Percentiles rank a stretch among this genome's conserved stretches.
Conservation (phyloP, 2,329 filamentous ascomycete species). For the Aspergillus neoniger region DNA sequence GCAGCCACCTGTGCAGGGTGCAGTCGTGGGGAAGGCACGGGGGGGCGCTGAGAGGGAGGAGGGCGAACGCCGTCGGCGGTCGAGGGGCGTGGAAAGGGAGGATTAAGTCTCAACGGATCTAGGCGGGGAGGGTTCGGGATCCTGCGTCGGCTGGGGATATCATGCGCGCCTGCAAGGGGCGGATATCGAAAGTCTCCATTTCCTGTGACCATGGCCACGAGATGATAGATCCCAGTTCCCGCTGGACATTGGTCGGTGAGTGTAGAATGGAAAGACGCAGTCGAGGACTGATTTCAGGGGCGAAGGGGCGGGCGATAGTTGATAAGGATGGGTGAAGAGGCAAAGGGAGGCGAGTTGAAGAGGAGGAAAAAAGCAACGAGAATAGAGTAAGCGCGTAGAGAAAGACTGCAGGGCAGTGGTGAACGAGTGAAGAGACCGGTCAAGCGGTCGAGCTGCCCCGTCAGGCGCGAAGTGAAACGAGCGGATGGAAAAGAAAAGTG, state of each 20-base stretch:
- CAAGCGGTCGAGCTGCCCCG: slow-evolving; percentile 12
- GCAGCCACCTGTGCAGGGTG: slow-evolving; percentile 16
- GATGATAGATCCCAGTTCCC: slow-evolving; percentile 33
- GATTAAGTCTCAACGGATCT: slow-evolving; percentile 33
- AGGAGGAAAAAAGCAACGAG: slow-evolving; percentile 3
- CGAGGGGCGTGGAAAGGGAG: slow-evolving; percentile 28
- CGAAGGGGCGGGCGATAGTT: not conserved
- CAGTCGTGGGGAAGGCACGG: slow-evolving; percentile 21
- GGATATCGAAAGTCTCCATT: slow-evolving; percentile 41
- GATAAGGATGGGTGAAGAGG: not conserved
- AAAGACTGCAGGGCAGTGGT: slow-evolving; percentile 12
- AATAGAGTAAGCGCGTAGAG: slow-evolving; percentile 7
- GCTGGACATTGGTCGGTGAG: slow-evolving; percentile 45
- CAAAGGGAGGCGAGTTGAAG: not conserved
- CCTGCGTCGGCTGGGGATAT: slow-evolving; percentile 33
- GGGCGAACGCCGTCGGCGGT: slow-evolving; percentile 20
- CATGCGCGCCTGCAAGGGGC: slow-evolving; percentile 34
- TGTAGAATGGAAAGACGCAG: not conserved
- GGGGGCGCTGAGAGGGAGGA: slow-evolving; percentile 25
- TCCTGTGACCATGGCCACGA: slow-evolving; percentile 50
- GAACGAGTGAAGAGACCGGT: slow-evolving; percentile 20
- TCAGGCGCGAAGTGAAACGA: slow-evolving; percentile 14
- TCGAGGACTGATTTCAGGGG: slow-evolving; percentile 4
- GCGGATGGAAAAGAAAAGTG: slow-evolving; percentile 13
- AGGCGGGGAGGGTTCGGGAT: slow-evolving; percentile 32